phyloP scores from a whole-genome alignment of 208 protist species.

The Strigomonas galati region DNA sequence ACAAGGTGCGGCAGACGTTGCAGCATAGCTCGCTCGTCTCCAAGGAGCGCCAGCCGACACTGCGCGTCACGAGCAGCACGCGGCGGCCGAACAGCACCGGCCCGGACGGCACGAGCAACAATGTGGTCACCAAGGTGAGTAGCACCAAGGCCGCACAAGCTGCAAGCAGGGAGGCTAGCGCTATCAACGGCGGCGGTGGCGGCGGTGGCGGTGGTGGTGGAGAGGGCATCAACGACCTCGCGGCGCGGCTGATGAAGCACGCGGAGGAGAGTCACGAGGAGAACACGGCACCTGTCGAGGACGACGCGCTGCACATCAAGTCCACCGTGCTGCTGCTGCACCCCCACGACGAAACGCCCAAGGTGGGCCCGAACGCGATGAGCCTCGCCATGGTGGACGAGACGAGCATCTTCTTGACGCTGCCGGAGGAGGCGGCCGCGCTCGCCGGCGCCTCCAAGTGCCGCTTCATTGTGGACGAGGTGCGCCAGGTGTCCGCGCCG shows the following conservation, averaged over 20 bases:
- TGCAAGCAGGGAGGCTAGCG: not conserved
- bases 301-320: not conserved
- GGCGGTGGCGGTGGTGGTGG: not conserved
- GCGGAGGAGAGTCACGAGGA: not conserved
- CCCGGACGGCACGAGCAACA: not conserved
- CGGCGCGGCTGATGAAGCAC: no score
- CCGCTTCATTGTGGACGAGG: conserved; percentile 27
- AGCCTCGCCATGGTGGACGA: not conserved
- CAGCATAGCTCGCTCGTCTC: not conserved
- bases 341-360: not conserved
- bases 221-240: not conserved
- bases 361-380: not conserved
- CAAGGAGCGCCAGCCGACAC: not conserved
- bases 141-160: no score
- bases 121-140: no score
- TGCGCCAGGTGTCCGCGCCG: conserved; percentile 11
- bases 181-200: not conserved
- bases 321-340: conserved; percentile 12
- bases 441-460: not conserved
- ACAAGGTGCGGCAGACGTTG: conserved; percentile 6
- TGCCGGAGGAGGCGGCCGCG: conserved; percentile 7
- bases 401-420: conserved; percentile 8
- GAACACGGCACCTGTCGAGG: not conserved
- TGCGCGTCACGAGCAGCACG: not conserved
- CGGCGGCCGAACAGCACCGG: not conserved